These are phyloP conservation scores for Acer saccharum DNA, from an alignment of 345 rosid species.

Conservation along the genomic window DNA sequence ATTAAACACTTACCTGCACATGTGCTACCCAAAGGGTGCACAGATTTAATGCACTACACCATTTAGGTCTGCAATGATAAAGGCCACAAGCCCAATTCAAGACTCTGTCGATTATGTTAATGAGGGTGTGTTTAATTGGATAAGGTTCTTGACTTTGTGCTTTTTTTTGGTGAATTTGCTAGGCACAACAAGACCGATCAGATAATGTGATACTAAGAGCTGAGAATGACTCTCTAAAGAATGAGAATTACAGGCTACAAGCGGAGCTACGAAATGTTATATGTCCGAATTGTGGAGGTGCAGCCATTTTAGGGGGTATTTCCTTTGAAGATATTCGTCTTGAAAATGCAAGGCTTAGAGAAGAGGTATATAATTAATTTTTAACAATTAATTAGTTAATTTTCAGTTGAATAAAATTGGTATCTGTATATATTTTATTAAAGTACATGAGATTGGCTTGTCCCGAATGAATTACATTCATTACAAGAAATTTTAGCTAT, in stretches of 20 bases:
- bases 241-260: constrained; percentile 76
- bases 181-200: constrained; percentile 92
- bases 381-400: neutral
- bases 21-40: constrained; percentile 31
- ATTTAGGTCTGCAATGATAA: constrained; percentile 11
- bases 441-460: neutral
- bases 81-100: neutral
- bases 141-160: neutral
- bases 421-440: too few species aligned
- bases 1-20: constrained; percentile 43
- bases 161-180: constrained; percentile 4
- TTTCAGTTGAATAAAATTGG: neutral
- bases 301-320: constrained; percentile 63
- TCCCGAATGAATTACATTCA: neutral
- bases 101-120: neutral
- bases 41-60: constrained; percentile 26
- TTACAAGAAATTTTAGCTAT: too few species aligned
- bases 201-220: constrained; percentile 77
- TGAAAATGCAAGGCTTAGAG: constrained; percentile 84
- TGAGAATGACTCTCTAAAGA: constrained; percentile 75
- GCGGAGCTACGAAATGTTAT: constrained; percentile 64
- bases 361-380: constrained; percentile 58
- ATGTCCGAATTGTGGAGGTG: constrained; percentile 84
- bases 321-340: constrained; percentile 75
- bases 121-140: neutral